Evolutionary conservation across 768 basidiomycete genomes (phyloP), one percentile per base, ranked within the genome.

Genomic region (Daedalea quercina): DNA sequence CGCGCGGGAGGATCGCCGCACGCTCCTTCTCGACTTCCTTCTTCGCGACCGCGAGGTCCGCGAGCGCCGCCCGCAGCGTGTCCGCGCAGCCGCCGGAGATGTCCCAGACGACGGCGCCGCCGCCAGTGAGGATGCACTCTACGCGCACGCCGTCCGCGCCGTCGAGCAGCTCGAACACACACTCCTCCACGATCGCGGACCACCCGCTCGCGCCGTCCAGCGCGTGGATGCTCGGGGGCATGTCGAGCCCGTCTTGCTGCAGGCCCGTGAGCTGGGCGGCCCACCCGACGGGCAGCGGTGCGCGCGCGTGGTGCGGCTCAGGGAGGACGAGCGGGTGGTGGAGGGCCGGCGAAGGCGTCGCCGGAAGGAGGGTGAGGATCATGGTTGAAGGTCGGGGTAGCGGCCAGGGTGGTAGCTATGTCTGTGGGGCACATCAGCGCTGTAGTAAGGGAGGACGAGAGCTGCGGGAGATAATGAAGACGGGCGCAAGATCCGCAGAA

Each of bases 171-270:
- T 90, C 81, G 67, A 87, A 82, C 8, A 72, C 69, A n/a, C 89
- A 77, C 60, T 85, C 76, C 42, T 75, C 70, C 26, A 84, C 65
- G 33, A 85, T 69, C 45, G 72, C 73, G 13, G 79, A 72, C 24
- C 85, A 66, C 43, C 80, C 81, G 4, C 77, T 78, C 20, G 81
- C 73, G 57, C 76, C 75, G 69, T 87, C 85, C 43, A 85, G 70
- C 28, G 77, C 74, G 63, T 85, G 82, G 9, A 83, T 65, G 17
- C 69, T 70, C 0, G 66, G 64, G 2, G 81, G 85, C 24, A 74
- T 61, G 22, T 81, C 76, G 37, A 85, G 75, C 24, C 78, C 76
- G 33, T 80, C 77, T 17, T 73, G 57, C 40, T 73, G 70, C 20
- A 84, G 66, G 40, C 76, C 65, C 20, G 75, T 70, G n/a, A 84